Percentiles rank a stretch among this genome's conserved stretches.
phyloP scores from a whole-genome alignment of 148 eudicot genomes.

The Silene latifolia region DNA sequence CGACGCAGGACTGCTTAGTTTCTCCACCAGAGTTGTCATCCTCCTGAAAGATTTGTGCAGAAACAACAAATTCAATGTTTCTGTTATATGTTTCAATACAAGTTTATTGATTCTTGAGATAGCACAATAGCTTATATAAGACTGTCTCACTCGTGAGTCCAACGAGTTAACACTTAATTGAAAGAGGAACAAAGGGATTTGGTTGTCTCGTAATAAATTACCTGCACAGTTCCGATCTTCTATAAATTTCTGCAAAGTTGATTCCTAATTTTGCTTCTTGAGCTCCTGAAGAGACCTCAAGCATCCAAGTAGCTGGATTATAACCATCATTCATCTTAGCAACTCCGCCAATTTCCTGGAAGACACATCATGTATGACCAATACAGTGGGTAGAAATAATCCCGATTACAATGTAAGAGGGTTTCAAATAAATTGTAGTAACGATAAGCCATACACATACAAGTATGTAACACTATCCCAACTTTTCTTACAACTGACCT shows the following conservation, averaged over 20 bases:
- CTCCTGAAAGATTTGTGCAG: conserved; percentile 1
- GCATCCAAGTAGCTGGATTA: conserved; percentile 35
- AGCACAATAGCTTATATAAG: too few relatives aligned
- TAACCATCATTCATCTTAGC: conserved; percentile 29
- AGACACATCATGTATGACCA: background rate
- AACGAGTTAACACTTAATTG: too few relatives aligned
- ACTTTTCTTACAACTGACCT: conserved; percentile 18
- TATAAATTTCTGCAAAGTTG: conserved; percentile 22
- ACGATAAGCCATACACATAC: too few relatives aligned
- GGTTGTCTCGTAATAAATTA: background rate
- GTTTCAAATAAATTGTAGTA: too few relatives aligned
- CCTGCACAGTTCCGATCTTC: conserved; percentile 24
- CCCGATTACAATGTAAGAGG: too few relatives aligned
- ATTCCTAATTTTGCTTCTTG: conserved; percentile 22
- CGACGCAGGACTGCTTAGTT: background rate
- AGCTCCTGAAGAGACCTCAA: conserved; percentile 24
- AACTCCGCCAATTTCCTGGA: conserved; percentile 22
- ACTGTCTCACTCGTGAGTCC: too few relatives aligned
- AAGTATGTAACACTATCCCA: too few relatives aligned
- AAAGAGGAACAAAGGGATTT: too few relatives aligned
- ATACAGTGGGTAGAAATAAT: too few relatives aligned
- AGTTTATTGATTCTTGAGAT: too few relatives aligned
- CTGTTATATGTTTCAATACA: background rate
- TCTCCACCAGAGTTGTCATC: background rate
- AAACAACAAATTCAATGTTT: too few relatives aligned